phyloP scores from a whole-genome alignment of 495 filamentous ascomycete species.

The Penicillium ucsense region DNA sequence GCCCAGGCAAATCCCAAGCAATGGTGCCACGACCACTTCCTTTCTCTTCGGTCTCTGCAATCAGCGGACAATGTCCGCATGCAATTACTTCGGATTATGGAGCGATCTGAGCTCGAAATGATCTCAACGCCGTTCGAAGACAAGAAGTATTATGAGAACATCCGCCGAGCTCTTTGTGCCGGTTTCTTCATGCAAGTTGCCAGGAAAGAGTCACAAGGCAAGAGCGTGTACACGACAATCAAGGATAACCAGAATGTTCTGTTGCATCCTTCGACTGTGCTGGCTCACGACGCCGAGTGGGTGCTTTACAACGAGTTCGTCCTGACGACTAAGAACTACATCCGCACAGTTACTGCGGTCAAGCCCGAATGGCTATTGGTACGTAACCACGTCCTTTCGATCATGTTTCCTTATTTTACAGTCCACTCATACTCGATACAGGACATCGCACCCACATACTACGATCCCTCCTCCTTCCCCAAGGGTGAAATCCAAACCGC shows the following conservation, averaged over 20 bases:
- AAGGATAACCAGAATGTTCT: conserved; percentile 91
- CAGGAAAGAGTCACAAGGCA: conserved; percentile 68
- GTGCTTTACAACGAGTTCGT: conserved; percentile 98
- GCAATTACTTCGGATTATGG: conserved; percentile 94
- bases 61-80: conserved; percentile 88
- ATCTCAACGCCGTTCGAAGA: conserved; percentile 83
- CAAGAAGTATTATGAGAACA: conserved; percentile 97
- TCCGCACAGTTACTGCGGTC: conserved; percentile 49
- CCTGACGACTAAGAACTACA: conserved; percentile 92
- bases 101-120: conserved; percentile 74
- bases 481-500: conserved; percentile 79
- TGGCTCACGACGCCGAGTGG: conserved; percentile 85
- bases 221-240: conserved; percentile 77
- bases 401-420: background rate
- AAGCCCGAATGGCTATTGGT: conserved; percentile 78
- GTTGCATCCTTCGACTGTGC: conserved; percentile 82
- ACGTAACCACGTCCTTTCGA: conserved; percentile 26
- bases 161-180: conserved; percentile 82
- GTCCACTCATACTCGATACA: conserved; percentile 21
- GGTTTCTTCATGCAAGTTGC: conserved; percentile 99
- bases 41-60: conserved; percentile 79
- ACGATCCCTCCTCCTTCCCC: conserved; percentile 72
- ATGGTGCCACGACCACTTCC: conserved; percentile 97
- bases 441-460: conserved; percentile 90
- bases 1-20: conserved; percentile 66